Base-by-base conservation (phyloP, 306 rosid species). In the Nissolia schottii region DNA sequence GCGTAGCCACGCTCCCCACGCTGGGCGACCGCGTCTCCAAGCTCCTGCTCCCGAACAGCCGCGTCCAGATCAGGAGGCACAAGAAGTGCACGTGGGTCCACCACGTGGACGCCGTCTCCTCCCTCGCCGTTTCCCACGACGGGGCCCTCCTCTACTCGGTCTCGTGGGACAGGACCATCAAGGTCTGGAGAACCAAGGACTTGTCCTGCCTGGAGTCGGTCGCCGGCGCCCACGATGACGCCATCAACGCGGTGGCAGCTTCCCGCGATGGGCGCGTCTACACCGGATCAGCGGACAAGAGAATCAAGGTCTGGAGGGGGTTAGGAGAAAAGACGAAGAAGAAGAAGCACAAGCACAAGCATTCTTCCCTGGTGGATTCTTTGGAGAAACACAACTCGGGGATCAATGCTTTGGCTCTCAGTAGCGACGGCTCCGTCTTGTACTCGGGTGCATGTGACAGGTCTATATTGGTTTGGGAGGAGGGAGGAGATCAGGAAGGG, bases 391-490 rank as follows among this genome's bases (percentile, higher is more conserved):
- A 89, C 74, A 79, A 71, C 0, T 91, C 97, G 28, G 98, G 96
- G 64, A 73, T 94, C 5, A 94, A 94, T 67, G 97, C 97, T 0
- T 81, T 91, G 76, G 96, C 96, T 41, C 68, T 94, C 8, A 80
- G 85, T 75, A 53, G 28, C 10, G 89, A 87, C 31, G 95, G 90
- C 22, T 64, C 74, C 14, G 77, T 91, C 71, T 23, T 94, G 32
- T 91, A 83, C 53, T 91, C 98, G 0, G 98, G 97, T 28, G 98
- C 97, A 14, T 76, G 97, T 64, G 98, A 94, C 59, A 85, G 92
- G 48, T 86, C 96, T 4, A 80, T 94, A 70, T 31, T 89, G 78
- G 96, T 91, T 5, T 91, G 90, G 85, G 91, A 89, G 68, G 86
- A 77, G 67, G 76, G 29, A 0, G 79, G 76, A 77, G 66, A 75